Percentiles rank a stretch among this genome's conserved stretches.
Conservation (phyloP, 2,329 filamentous ascomycete species). For the Fusarium sp. region DNA sequence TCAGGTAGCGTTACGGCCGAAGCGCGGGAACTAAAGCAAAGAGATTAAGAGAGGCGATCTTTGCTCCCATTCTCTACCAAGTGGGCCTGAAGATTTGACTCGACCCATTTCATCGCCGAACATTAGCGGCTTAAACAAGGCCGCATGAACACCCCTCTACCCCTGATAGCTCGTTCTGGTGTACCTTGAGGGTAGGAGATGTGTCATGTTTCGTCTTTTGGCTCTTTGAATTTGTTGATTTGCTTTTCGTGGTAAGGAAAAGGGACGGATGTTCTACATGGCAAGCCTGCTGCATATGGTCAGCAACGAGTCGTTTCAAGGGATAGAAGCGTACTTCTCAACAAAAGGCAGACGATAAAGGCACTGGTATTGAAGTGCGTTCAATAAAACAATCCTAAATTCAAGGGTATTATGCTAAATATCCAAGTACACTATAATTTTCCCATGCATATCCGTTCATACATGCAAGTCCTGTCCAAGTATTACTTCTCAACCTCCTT, state of each 20-base stretch:
- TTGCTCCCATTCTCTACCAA: slow-evolving; percentile 30
- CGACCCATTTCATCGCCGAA: slow-evolving; percentile 46
- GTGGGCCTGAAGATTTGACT: slow-evolving; percentile 41
- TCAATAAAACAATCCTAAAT: slow-evolving; percentile 24
- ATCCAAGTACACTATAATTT: slow-evolving; percentile 31
- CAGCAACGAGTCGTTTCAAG: slow-evolving; percentile 2
- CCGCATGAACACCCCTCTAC: slow-evolving; percentile 38
- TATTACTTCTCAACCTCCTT: slow-evolving; percentile 21
- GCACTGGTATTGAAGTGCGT: slow-evolving; percentile 10
- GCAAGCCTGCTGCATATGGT: no score
- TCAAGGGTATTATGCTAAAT: slow-evolving; percentile 45
- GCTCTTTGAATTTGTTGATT: not conserved
- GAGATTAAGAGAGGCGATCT: slow-evolving; percentile 22
- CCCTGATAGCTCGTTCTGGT: slow-evolving; percentile 30
- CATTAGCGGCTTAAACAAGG: slow-evolving; percentile 32
- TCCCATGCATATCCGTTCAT: slow-evolving; percentile 13
- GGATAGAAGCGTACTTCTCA: slow-evolving; percentile 11
- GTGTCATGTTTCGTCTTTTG: not conserved
- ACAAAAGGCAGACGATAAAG: slow-evolving; percentile 14
- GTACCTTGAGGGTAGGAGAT: not conserved
- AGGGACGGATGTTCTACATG: slow-evolving; percentile 9
- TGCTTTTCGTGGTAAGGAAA: slow-evolving; percentile 10
- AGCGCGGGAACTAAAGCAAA: slow-evolving; percentile 8
- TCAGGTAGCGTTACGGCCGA: slow-evolving; percentile 8
- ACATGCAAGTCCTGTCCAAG: slow-evolving; percentile 22